phyloP scores from a whole-genome alignment of 2,329 filamentous ascomycete species.

The Penicillium verrucosum region DNA sequence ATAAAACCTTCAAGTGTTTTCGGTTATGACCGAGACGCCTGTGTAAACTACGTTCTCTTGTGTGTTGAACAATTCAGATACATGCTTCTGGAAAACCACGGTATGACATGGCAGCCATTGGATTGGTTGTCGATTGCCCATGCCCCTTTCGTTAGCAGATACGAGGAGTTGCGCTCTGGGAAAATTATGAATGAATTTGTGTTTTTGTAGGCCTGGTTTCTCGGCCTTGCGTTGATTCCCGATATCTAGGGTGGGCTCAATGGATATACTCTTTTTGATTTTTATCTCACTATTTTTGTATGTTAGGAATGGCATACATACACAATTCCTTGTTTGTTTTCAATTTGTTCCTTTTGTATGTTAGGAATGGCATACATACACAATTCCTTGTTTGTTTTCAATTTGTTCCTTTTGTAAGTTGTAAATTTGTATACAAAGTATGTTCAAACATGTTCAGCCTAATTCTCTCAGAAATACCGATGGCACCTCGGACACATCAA shows the following conservation, averaged over 20 bases:
- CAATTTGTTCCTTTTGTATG: constrained; percentile 14
- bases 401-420: not conserved
- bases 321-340: constrained; percentile 31
- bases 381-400: constrained; percentile 30
- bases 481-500: not conserved
- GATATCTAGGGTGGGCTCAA: constrained; percentile 37
- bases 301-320: constrained; percentile 40
- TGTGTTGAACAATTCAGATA: constrained; percentile 26
- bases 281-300: constrained; percentile 28
- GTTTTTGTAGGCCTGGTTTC: constrained; percentile 28
- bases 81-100: constrained; percentile 1
- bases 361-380: constrained; percentile 39
- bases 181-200: constrained; percentile 33
- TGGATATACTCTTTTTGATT: constrained; percentile 40
- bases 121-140: constrained; percentile 14
- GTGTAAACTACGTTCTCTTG: constrained; percentile 29
- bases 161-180: constrained; percentile 35
- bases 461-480: not conserved
- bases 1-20: constrained; percentile 7
- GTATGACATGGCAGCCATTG: not conserved
- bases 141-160: constrained; percentile 29
- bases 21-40: constrained; percentile 7
- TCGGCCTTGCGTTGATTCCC: constrained; percentile 28
- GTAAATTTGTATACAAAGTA: not conserved
- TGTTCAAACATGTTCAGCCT: not conserved